phyloP scores from a whole-genome alignment of 2,329 filamentous ascomycete species.

The Epichloe glyceriae region DNA sequence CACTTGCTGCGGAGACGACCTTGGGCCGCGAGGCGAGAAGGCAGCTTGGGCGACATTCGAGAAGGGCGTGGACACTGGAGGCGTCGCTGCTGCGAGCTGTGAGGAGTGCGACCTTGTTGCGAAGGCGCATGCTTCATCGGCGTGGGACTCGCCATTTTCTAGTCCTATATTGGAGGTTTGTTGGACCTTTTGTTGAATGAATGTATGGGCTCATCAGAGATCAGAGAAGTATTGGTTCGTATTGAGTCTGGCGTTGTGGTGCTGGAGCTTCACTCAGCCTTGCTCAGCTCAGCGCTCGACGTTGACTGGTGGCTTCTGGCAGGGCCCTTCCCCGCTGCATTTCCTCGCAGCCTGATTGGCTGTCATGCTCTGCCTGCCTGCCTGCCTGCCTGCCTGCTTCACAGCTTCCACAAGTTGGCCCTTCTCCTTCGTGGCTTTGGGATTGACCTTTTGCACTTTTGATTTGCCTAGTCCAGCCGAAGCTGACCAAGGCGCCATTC shows the following conservation, averaged over 20 bases:
- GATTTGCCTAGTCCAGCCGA: background rate
- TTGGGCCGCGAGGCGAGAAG: conserved; percentile 44
- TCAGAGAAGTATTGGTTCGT: background rate
- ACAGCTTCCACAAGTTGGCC: no score
- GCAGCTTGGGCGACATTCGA: conserved; percentile 43
- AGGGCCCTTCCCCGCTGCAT: background rate
- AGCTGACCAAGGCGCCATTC: background rate
- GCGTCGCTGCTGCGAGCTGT: conserved; percentile 43
- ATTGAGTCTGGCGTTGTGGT: background rate
- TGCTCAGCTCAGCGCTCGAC: background rate
- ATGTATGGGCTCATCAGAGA: background rate
- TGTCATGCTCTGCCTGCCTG: background rate
- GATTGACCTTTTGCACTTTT: background rate
- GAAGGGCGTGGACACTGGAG: conserved; percentile 55
- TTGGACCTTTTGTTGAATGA: no score
- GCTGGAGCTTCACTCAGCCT: background rate
- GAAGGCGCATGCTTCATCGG: conserved; percentile 33
- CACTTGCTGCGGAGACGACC: conserved; percentile 50
- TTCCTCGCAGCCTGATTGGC: background rate
- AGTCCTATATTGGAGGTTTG: no score
- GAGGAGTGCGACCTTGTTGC: conserved; percentile 33
- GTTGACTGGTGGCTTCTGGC: background rate
- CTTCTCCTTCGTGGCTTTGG: no score
- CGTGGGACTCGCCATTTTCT: conserved; percentile 35
- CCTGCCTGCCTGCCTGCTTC: no score